phyloP scores from a whole-genome alignment of 2,329 filamentous ascomycete species.

The Botrytis hyacinthi region DNA sequence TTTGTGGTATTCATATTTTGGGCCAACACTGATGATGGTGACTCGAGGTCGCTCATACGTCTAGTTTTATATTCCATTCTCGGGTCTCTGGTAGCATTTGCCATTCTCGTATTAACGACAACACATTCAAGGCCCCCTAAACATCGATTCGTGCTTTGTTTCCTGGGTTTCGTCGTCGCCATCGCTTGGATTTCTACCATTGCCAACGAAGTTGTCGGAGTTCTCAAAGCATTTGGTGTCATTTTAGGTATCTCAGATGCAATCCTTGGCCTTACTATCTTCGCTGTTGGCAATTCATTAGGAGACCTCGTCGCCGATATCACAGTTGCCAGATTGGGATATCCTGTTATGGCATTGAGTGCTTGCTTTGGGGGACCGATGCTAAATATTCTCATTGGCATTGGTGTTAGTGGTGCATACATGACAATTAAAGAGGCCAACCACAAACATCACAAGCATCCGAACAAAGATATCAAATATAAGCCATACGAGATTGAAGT shows the following conservation, averaged over 20 bases:
- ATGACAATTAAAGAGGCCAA: constrained; percentile 75
- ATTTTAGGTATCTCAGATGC: constrained; percentile 92
- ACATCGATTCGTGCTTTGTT: constrained; percentile 77
- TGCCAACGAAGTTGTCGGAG: constrained; percentile 90
- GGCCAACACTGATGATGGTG: constrained; percentile 62
- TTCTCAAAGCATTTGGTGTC: constrained; percentile 89
- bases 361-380: constrained; percentile 98
- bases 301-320: constrained; percentile 94
- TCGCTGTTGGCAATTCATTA: constrained; percentile 92
- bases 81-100: constrained; percentile 65
- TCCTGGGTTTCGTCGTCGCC: constrained; percentile 84
- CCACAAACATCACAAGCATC: constrained; percentile 64
- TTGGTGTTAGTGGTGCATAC: constrained; percentile 86
- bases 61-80: constrained; percentile 65
- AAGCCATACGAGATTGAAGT: constrained; percentile 81
- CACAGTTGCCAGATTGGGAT: constrained; percentile 88
- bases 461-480: constrained; percentile 61
- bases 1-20: constrained; percentile 78
- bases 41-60: constrained; percentile 51
- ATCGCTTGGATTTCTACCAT: constrained; percentile 97
- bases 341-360: constrained; percentile 91
- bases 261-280: constrained; percentile 90
- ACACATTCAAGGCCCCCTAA: constrained; percentile 63
- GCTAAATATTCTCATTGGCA: constrained; percentile 93
- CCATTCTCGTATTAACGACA: constrained; percentile 66